phyloP scores from a whole-genome alignment of 2,329 filamentous ascomycete genomes.

The Pyrenochaeta sp. region DNA sequence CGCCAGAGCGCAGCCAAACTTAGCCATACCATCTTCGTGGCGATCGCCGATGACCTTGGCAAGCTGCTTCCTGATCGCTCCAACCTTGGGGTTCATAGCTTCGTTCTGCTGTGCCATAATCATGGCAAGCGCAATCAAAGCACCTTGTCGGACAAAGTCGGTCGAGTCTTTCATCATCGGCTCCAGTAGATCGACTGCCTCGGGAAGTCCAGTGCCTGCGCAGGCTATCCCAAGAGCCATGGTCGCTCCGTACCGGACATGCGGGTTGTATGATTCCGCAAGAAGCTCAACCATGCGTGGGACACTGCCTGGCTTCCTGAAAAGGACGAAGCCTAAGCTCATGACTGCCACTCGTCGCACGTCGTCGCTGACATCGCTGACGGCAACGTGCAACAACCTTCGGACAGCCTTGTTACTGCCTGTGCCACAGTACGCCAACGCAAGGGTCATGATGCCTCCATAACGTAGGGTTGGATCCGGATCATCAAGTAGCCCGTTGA shows the following conservation, averaged over 20 bases:
- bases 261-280: slow-evolving; percentile 98
- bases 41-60: slow-evolving; percentile 94
- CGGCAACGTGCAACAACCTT: slow-evolving; percentile 92
- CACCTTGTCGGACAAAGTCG: slow-evolving; percentile 97
- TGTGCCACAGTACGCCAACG: slow-evolving; percentile 94
- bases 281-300: slow-evolving; percentile 98
- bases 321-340: slow-evolving; percentile 97
- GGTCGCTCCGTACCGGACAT: slow-evolving; percentile 95
- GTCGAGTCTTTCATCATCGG: slow-evolving; percentile 99
- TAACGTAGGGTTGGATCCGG: slow-evolving; percentile 94
- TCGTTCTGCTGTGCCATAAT: slow-evolving; percentile 99
- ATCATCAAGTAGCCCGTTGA: slow-evolving; percentile 91
- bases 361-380: slow-evolving; percentile 98
- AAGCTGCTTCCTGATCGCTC: slow-evolving; percentile 87
- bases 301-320: slow-evolving; percentile 95
- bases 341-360: slow-evolving; percentile 96
- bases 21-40: slow-evolving; percentile 99
- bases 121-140: slow-evolving; percentile 93
- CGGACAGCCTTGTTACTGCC: slow-evolving; percentile 99
- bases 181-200: slow-evolving; percentile 95
- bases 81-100: slow-evolving; percentile 96
- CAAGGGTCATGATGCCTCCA: slow-evolving; percentile 98
- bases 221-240: slow-evolving; percentile 99
- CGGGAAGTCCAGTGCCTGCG: slow-evolving; percentile 92
- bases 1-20: slow-evolving; percentile 93